Evolutionary conservation across 305 asterid genomes (phyloP).

Genomic region (Fraxinus dipetala): DNA sequence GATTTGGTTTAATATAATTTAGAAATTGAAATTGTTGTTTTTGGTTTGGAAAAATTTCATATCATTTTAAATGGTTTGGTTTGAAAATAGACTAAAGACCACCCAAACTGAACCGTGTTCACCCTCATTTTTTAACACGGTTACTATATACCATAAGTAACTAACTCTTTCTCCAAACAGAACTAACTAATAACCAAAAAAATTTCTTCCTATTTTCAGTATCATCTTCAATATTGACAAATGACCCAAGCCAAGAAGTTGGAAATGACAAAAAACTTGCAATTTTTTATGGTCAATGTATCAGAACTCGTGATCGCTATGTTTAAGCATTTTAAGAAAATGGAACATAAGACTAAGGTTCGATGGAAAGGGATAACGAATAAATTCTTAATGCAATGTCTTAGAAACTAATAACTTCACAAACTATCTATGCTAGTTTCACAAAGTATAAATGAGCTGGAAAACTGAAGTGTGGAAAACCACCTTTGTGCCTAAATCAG

Average conservation of each 20-base stretch:
- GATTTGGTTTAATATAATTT: not conserved
- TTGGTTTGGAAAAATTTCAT: not conserved
- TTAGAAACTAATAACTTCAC: constrained; percentile 3
- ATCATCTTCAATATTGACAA: not conserved
- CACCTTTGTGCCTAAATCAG: constrained; percentile 99
- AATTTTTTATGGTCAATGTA: constrained; percentile 9
- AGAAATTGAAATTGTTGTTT: not conserved
- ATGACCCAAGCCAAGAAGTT: not conserved
- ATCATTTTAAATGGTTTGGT: not conserved
- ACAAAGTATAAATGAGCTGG: not conserved
- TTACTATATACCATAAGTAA: not conserved
- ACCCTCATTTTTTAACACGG: not conserved
- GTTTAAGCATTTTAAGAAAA: constrained; percentile 3
- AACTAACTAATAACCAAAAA: not conserved
- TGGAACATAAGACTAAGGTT: constrained; percentile 6
- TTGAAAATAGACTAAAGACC: not conserved
- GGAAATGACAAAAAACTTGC: not conserved
- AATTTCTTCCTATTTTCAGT: not conserved
- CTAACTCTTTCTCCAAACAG: not conserved
- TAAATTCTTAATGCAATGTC: not conserved
- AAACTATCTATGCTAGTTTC: constrained; percentile 13
- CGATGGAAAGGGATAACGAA: not conserved
- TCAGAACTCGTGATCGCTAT: not conserved
- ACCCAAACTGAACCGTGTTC: not conserved
- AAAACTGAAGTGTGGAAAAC: constrained; percentile 15